Base-by-base conservation (phyloP, 2,329 filamentous ascomycete species). In the Leptographium flavum region DNA sequence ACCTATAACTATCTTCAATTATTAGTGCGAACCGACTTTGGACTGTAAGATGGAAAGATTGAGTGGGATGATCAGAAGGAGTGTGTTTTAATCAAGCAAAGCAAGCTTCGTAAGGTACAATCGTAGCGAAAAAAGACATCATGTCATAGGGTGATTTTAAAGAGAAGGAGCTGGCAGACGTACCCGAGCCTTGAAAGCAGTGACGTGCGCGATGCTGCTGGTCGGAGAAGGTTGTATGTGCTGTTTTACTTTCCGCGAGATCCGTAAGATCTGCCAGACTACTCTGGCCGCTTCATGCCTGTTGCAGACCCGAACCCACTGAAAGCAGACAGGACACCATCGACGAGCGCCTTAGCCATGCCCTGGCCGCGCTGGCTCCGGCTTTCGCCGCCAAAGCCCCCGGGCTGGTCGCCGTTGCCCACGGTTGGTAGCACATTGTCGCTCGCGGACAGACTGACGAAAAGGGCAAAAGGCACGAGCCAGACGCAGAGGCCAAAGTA, bases 401-500 rank as follows among this genome's bases (percentile, higher is more conserved):
- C 48, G 11, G 73, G 71, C 43, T 72, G 69, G 22, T 40, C 45
- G 9, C 36, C 83, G 40, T 77, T 86, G 13, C 87, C 86, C 74
- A 95, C 95, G 8, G 81, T 93, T 0, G 92, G 92, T 43, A 98
- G 66, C 4, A 96, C 86, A 58, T 96, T 96, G 58, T 98, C 92
- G 45, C 87, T 87, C 0, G 92, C 92, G 17, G 86, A 94, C 36
- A 98, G 65, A 56, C 85, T 94, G 42, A 98, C 90, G 58, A 98
- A 98, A 14, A 98, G 71, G 15, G 88, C 80, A 59, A 98, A 98
- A 0, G 92, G 92, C 1, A 96, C 85, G 1, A 98, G 72, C 92
- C 92, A 98, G 0, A 98, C 88, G 56, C 88, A 94, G 2, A 98
- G 69, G 0, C 92, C 92, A 58, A 98, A 98, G 64, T 92, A 98